Percentiles rank a stretch among this genome's conserved stretches.
Conservation (phyloP, 768 basidiomycete genomes). For the Tricholoma terreum region DNA sequence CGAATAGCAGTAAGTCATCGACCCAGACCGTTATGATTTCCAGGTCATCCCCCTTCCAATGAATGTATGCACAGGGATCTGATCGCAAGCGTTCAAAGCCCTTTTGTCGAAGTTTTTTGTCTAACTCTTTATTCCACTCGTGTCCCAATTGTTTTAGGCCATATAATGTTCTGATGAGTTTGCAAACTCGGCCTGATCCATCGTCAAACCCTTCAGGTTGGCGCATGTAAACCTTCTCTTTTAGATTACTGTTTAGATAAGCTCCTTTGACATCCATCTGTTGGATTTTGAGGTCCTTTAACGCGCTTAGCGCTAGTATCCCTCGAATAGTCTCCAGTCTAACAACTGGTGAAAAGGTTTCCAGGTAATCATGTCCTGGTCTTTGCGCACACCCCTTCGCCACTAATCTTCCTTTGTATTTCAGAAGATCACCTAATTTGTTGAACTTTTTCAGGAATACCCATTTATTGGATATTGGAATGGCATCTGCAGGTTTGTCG, state of each 20-base stretch:
- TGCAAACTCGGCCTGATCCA: slow-evolving; percentile 5
- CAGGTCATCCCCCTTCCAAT: not conserved
- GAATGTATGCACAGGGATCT: not conserved
- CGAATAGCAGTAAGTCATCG: not conserved
- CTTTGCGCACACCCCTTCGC: slow-evolving; percentile 33
- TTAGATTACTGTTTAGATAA: slow-evolving; percentile 2
- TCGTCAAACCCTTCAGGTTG: slow-evolving; percentile 19
- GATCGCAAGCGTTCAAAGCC: not conserved
- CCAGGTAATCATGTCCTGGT: slow-evolving; percentile 30
- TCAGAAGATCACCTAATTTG: slow-evolving; percentile 20
- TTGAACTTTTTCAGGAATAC: slow-evolving; percentile 30
- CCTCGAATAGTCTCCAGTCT: slow-evolving; percentile 11
- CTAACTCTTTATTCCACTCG: too few relatives aligned
- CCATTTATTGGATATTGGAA: slow-evolving; percentile 7
- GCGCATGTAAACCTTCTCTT: slow-evolving; percentile 33
- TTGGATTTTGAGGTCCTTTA: not conserved
- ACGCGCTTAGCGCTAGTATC: slow-evolving; percentile 22
- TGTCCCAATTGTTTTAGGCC: too few relatives aligned
- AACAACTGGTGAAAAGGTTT: slow-evolving; percentile 22
- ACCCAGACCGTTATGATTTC: not conserved
- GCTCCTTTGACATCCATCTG: slow-evolving; percentile 4
- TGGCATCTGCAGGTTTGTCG: too few relatives aligned
- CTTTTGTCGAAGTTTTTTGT: not conserved
- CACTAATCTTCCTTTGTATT: slow-evolving; percentile 9
- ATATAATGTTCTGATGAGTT: not conserved